Evolutionary conservation across 2,329 filamentous ascomycete genomes (phyloP), one percentile per base, ranked within the genome.

Genomic region (Colletotrichum sidae): DNA sequence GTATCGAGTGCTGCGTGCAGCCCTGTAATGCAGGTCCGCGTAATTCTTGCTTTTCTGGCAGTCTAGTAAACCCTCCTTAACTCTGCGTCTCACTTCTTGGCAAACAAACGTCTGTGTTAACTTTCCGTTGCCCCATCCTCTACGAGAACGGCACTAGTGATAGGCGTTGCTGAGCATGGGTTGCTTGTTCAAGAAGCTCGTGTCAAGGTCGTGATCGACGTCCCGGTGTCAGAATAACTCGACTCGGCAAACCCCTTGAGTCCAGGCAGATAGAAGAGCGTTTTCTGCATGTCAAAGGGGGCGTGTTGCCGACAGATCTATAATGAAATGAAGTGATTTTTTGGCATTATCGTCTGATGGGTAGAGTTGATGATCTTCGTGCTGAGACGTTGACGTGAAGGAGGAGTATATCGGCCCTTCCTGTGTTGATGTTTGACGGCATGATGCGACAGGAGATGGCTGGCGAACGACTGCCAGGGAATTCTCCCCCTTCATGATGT

Each of bases 331-430:
- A 11, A 25, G 13, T 8, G 33, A 38, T 46, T 25, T 17, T 33
- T 33, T 49, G 35, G 58, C 47, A 56, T 57, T 47, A 46, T 66
- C 58, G 42, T 66, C 63, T 47, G 63, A 66, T 57, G 41, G 53
- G 53, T 46, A 53, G 52, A 63, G 41, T 50, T 65, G 25, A 53
- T 50, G 39, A 50, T 51, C 10, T 37, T 50, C 38, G 17, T 47
- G 46, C 58, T 63, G 63, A 66, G 63, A 66, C 63, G 59, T 50
- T 66, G 63, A 63, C 63, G 10, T 63, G 63, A 53, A 66, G 39
- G 58, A 52, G 46, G 6, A 65, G 41, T 17, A 51, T 17, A 56
- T 46, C 34, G 39, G 59, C 35, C 39, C 35, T 51, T 57, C 34
- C n/a, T 13, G 47, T 15, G 39, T 10, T 12, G 42, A 51, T 8